Conservation (phyloP, 495 filamentous ascomycete genomes). For the Aspergillus cavernicola region DNA sequence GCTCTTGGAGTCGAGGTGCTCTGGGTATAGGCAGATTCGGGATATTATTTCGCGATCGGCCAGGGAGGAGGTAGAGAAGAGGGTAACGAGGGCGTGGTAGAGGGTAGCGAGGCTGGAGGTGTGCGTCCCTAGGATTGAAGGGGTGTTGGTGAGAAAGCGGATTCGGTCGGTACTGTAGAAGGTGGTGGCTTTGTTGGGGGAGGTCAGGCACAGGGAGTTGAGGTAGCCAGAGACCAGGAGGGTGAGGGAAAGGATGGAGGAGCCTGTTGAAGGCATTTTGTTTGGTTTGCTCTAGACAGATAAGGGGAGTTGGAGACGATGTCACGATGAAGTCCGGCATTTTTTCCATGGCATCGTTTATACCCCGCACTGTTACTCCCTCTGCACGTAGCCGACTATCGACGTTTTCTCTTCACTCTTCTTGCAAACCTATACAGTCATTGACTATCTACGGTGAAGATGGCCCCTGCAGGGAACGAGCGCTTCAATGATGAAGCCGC, state of each 20-base stretch:
- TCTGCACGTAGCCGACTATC: too few relatives aligned
- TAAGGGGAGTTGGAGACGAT: neutral
- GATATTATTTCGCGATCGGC: neutral
- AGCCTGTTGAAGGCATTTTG: conserved; percentile 1
- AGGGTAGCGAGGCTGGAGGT: neutral
- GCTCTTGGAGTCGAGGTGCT: neutral
- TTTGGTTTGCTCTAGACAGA: neutral
- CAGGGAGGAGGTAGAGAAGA: neutral
- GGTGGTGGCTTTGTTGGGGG: neutral
- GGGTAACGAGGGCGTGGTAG: conserved; percentile 2
- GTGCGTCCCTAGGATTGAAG: neutral
- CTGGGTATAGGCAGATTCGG: conserved; percentile 1
- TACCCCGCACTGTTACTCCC: conserved; percentile 1
- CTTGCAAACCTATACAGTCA: too few relatives aligned
- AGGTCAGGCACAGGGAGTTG: neutral
- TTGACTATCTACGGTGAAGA: neutral
- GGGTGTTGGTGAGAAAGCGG: neutral
- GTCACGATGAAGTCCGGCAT: too few relatives aligned
- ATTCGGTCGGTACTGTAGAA: conserved; percentile 3
- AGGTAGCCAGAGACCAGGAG: conserved; percentile 2
- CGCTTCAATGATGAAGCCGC: conserved; percentile 24
- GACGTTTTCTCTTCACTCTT: too few relatives aligned
- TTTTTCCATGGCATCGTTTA: neutral
- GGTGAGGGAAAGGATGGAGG: neutral
- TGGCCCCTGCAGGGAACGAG: conserved; percentile 14